phyloP scores from a whole-genome alignment of 108 stramenopile genomes.

The Stephanodiscus triporus region DNA sequence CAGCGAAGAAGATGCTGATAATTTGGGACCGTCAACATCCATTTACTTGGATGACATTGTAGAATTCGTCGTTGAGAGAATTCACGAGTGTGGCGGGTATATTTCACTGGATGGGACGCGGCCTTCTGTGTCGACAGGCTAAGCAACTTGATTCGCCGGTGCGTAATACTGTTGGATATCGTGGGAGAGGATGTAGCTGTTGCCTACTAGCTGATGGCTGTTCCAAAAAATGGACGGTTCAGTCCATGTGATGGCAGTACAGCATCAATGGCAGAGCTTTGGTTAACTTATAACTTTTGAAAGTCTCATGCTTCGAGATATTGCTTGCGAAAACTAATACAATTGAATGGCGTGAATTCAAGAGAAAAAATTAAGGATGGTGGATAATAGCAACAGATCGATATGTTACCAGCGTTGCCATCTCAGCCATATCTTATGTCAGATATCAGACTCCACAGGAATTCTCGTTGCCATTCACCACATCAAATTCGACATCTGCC shows the following conservation, averaged over 20 bases:
- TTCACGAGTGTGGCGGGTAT: conserved; percentile 50
- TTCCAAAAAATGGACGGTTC: background rate
- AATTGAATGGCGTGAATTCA: background rate
- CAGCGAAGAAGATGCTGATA: conserved; percentile 19
- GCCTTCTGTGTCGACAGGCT: conserved; percentile 43
- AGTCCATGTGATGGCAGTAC: background rate
- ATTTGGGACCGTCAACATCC: conserved; percentile 46
- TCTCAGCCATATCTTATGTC: background rate
- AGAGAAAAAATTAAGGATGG: background rate
- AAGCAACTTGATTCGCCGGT: background rate
- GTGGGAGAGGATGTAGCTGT: background rate
- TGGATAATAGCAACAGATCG: background rate
- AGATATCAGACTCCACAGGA: background rate
- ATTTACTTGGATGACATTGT: conserved; percentile 55
- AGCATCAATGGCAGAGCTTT: background rate
- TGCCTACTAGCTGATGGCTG: background rate
- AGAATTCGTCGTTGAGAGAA: conserved; percentile 46
- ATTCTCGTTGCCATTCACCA: conserved; percentile 6
- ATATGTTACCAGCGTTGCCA: background rate
- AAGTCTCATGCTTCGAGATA: background rate
- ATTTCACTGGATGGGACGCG: conserved; percentile 44
- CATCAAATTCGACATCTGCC: conserved; percentile 44
- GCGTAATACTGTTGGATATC: too few relatives aligned
- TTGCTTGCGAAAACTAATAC: too few relatives aligned
- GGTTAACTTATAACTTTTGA: background rate